phyloP scores from a whole-genome alignment of 2,329 filamentous ascomycete species.

The Sporothrix dimorphospora region DNA sequence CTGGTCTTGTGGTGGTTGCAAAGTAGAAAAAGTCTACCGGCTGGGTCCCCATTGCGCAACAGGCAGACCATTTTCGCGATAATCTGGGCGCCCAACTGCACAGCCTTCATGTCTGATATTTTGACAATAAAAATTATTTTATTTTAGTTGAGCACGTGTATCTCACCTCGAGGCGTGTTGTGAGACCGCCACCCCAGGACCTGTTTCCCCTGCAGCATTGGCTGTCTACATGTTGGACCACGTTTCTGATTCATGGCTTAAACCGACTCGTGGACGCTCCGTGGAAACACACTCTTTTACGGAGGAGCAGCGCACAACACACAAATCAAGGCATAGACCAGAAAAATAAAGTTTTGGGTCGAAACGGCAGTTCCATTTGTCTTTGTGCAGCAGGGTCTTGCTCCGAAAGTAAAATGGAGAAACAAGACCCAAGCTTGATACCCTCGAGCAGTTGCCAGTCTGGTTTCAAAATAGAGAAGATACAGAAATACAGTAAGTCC shows the following conservation, averaged over 20 bases:
- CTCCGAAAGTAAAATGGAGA: neutral
- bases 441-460: neutral
- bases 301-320: neutral
- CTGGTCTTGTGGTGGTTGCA: neutral
- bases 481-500: neutral
- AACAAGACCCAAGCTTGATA: neutral
- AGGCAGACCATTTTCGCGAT: neutral
- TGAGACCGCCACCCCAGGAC: neutral
- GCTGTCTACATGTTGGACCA: neutral
- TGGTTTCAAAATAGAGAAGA: conserved; percentile 21
- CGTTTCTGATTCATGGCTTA: neutral
- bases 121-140: neutral
- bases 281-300: neutral
- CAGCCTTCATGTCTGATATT: conserved; percentile 1
- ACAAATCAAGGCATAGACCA: neutral
- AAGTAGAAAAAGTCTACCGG: neutral
- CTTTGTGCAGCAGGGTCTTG: neutral
- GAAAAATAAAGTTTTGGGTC: conserved; percentile 23
- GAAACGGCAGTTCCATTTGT: conserved; percentile 25
- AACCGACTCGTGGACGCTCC: neutral
- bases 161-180: conserved; percentile 5
- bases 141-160: neutral
- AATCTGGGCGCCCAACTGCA: neutral
- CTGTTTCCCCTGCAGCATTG: neutral
- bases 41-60: neutral